phyloP scores from a whole-genome alignment of 2,329 filamentous ascomycete genomes.

The Diaporthe ampelina region DNA sequence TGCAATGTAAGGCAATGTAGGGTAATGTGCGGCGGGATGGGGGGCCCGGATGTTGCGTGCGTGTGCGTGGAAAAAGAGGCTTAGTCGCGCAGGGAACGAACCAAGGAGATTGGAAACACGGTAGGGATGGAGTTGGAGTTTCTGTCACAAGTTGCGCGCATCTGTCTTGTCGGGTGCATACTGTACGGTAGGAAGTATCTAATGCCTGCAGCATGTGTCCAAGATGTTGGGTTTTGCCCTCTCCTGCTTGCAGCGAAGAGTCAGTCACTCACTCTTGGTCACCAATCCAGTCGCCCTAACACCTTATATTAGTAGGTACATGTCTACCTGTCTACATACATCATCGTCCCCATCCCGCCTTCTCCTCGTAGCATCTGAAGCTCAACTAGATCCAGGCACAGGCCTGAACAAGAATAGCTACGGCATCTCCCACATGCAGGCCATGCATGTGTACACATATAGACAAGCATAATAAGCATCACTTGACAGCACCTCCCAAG shows the following conservation, averaged over 20 bases:
- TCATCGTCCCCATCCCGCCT: neutral
- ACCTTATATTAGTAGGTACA: no score
- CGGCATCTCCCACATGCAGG: neutral
- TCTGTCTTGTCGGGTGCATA: neutral
- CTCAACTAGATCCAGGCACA: constrained; percentile 3
- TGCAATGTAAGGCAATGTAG: neutral
- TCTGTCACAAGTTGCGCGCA: constrained; percentile 10
- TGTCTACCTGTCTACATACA: no score
- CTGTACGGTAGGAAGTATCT: neutral
- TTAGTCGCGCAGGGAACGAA: constrained; percentile 3
- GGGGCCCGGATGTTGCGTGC: constrained; percentile 7
- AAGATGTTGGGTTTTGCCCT: neutral
- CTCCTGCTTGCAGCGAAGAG: neutral
- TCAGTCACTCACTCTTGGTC: neutral
- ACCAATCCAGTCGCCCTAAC: no score
- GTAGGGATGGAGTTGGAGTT: neutral
- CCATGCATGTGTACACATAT: neutral
- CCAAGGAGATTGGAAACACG: constrained; percentile 30
- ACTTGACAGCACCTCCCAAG: constrained; percentile 18
- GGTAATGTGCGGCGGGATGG: neutral
- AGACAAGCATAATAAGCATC: constrained; percentile 20
- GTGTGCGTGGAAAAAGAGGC: constrained; percentile 16
- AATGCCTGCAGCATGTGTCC: neutral
- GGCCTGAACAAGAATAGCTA: neutral
- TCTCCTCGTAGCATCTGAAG: neutral